A percentile compares a stretch with the other conserved stretches of the same genome.
Evolutionary conservation across 1,139 yeast species (phyloP).

Genomic region (Debaryomycetaceae sp.): DNA sequence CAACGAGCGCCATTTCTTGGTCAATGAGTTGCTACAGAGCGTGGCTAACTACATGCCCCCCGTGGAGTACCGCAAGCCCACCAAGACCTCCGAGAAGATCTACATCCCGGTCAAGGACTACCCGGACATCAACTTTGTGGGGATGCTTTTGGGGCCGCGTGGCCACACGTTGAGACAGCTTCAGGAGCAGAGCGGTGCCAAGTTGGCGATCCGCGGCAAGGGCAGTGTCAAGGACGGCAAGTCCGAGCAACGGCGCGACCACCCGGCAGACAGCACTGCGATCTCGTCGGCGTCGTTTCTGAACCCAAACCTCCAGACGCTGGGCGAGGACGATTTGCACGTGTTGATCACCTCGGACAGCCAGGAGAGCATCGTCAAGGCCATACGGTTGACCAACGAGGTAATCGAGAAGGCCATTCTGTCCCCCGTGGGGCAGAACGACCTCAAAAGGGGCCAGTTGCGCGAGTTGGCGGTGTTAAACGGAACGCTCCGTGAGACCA

Average conservation of each 20-base stretch:
- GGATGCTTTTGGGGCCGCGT: conserved; percentile 89
- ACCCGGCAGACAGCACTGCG: conserved; percentile 15
- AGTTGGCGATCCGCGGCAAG: conserved; percentile 82
- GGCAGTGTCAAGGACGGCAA: conserved; percentile 96
- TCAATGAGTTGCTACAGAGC: conserved; percentile 65
- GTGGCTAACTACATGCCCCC: conserved; percentile 86
- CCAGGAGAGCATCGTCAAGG: conserved; percentile 72
- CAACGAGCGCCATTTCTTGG: conserved; percentile 72
- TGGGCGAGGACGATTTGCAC: conserved; percentile 57
- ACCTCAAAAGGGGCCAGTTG: conserved; percentile 83
- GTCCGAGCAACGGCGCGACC: conserved; percentile 28
- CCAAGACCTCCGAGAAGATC: conserved; percentile 70
- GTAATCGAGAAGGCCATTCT: conserved; percentile 79
- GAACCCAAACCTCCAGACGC: conserved; percentile 21
- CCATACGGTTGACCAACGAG: conserved; percentile 68
- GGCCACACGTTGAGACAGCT: conserved; percentile 82
- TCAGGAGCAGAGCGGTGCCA: conserved; percentile 82
- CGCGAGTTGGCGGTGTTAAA: conserved; percentile 89
- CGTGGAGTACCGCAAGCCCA: conserved; percentile 67
- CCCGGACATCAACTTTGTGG: conserved; percentile 92
- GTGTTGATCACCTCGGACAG: conserved; percentile 83
- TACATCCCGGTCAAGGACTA: conserved; percentile 83
- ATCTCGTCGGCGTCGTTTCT: conserved; percentile 18
- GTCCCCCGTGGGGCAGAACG: conserved; percentile 92
- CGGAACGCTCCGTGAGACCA: conserved; percentile 85